Percentiles rank a stretch among this genome's conserved stretches.
These are phyloP conservation scores for Crithidia bombi DNA, from an alignment of 208 protist genomes.

Conservation along the genomic window DNA sequence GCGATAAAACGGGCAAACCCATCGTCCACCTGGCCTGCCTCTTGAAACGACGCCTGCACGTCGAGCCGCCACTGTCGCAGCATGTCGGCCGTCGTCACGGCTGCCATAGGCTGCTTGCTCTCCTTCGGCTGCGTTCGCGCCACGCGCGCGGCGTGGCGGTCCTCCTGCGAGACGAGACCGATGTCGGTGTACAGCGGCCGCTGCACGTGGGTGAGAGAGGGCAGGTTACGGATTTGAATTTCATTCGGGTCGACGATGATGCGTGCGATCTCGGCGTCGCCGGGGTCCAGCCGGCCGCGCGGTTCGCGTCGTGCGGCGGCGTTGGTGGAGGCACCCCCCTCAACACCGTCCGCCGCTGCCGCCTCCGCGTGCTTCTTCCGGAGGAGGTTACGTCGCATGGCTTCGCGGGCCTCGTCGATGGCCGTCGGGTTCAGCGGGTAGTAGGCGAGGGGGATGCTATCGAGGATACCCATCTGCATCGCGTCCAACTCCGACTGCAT, in stretches of 20 bases:
- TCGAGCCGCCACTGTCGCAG: slow-evolving; percentile 51
- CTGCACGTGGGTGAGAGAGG: slow-evolving; percentile 77
- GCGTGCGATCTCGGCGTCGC: slow-evolving; percentile 68
- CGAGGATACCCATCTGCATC: slow-evolving; percentile 68
- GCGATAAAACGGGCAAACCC: slow-evolving; percentile 62
- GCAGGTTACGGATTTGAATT: slow-evolving; percentile 60
- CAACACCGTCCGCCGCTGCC: slow-evolving; percentile 37
- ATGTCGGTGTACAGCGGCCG: slow-evolving; percentile 88
- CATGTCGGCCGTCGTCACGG: slow-evolving; percentile 32
- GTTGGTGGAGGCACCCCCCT: slow-evolving; percentile 35
- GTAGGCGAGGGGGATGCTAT: slow-evolving; percentile 73
- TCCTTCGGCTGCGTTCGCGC: slow-evolving; percentile 58
- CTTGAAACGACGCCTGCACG: slow-evolving; percentile 62
- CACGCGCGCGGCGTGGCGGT: slow-evolving; percentile 79
- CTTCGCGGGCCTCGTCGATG: slow-evolving; percentile 48
- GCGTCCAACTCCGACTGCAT: slow-evolving; percentile 87
- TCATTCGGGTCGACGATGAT: slow-evolving; percentile 74
- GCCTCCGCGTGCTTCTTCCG: slow-evolving; percentile 33
- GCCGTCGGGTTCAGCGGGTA: slow-evolving; percentile 54
- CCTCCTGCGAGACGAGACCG: slow-evolving; percentile 66
- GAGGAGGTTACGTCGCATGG: slow-evolving; percentile 30
- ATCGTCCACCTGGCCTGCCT: slow-evolving; percentile 54
- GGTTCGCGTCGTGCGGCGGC: slow-evolving; percentile 39
- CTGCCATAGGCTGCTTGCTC: slow-evolving; percentile 20
- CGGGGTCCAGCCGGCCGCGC: slow-evolving; percentile 37